Evolutionary conservation across 306 rosid genomes (phyloP).

Genomic region (Rosa lucieae): DNA sequence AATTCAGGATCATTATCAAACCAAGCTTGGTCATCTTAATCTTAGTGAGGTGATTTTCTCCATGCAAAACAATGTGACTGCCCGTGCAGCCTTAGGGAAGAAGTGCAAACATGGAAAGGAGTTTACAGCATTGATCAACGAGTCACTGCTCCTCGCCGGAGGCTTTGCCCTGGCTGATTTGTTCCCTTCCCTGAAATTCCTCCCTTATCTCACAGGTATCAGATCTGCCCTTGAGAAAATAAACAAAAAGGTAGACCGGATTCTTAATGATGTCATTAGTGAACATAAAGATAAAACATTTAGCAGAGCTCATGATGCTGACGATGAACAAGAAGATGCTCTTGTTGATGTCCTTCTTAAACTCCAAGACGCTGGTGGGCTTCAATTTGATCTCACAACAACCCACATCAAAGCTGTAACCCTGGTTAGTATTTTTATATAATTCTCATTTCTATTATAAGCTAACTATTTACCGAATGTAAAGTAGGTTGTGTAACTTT

Average conservation of each 20-base stretch:
- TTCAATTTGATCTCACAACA: slow-evolving; percentile 9
- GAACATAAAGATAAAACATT: neutral
- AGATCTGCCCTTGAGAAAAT: neutral
- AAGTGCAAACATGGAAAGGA: slow-evolving; percentile 5
- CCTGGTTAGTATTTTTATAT: neutral
- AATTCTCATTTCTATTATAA: too few relatives aligned
- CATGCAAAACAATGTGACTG: neutral
- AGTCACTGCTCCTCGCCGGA: neutral
- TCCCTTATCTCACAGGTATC: neutral
- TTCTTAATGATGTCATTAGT: slow-evolving; percentile 12
- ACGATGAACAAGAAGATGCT: neutral
- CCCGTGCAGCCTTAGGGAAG: neutral
- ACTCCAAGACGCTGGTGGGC: neutral
- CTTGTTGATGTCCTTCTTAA: slow-evolving; percentile 15
- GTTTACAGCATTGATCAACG: slow-evolving; percentile 3
- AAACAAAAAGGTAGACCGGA: neutral
- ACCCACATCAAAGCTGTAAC: slow-evolving; percentile 18
- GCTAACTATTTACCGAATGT: too few relatives aligned
- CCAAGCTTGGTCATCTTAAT: neutral
- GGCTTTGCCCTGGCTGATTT: slow-evolving; percentile 3
- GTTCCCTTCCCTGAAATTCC: slow-evolving; percentile 19
- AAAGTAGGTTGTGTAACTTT: too few relatives aligned
- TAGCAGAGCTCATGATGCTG: too few relatives aligned
- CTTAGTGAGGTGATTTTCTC: neutral
- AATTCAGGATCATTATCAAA: neutral